A percentile compares a stretch with the other conserved stretches of the same genome.
Conservation (phyloP, 148 eudicot species). For the Camellia japonica region DNA sequence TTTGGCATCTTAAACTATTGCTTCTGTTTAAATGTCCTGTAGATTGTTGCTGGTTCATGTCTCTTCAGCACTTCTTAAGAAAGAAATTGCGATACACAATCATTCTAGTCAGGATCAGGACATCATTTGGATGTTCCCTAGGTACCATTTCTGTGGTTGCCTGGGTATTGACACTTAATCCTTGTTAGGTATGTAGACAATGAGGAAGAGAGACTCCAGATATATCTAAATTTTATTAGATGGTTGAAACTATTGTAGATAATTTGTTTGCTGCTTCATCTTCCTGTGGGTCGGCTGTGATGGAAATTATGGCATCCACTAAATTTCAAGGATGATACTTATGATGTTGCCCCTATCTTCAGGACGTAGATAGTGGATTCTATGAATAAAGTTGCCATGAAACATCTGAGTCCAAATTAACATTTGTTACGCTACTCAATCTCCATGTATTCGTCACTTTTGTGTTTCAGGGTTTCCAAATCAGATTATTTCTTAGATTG, state of each 20-base stretch:
- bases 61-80: not conserved
- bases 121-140: not conserved
- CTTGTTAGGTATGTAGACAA: not conserved
- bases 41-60: not conserved
- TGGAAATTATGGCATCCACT: not conserved
- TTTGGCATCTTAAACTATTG: slow-evolving; percentile 1
- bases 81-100: not conserved
- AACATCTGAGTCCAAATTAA: not conserved
- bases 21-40: slow-evolving; percentile 19
- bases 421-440: not conserved
- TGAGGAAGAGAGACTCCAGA: not conserved
- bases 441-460: not conserved
- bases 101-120: not conserved
- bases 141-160: not conserved
- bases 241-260: not conserved
- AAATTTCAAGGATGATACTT: not conserved
- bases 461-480: not conserved
- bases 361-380: not conserved
- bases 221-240: not conserved
- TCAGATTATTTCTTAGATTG: not conserved
- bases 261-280: not conserved
- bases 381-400: not conserved
- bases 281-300: not conserved
- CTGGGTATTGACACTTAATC: not conserved
- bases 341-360: not conserved